Base-by-base conservation (phyloP, 176 grass and related monocot genomes). In the Bolboschoenus planiculmis region DNA sequence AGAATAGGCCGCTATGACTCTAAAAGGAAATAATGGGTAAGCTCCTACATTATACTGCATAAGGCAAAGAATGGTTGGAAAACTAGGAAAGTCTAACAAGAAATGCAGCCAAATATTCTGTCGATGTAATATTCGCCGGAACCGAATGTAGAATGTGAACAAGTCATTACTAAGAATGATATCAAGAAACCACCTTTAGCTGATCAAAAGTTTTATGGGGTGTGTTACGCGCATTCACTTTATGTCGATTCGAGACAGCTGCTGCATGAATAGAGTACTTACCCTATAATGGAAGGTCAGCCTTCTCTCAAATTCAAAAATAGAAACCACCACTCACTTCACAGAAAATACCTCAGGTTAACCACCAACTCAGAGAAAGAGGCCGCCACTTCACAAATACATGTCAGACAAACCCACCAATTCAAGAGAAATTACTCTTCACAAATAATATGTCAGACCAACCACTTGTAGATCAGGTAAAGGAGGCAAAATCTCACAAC, bases 251-350 rank as follows among this genome's bases (percentile, higher is more conserved):
- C 46, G 6, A 33, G 46, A 50, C 27, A 77, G 44, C 43, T 31
- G 23, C 42, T 10, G 11, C 43, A 48, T 18, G 26, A 76, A 30
- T 2, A 43, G 36, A 43, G 71, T 1, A 30, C 43, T 53, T 34
- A 77, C 4, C 72, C 65, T 70, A 70, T 42, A 70, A 67, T 42
- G 65, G 65, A 70, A n/a, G 16, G 65, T 40, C 65, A 70, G 65
- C 20, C 65, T 70, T 70, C 65, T 70, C 65, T 70, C 34, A n/a
- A 70, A 70, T 42, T 70, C 35, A 42, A 42, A 70, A 70, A 10
- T 23, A 70, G 6, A 70, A 70, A 70, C 36, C 16, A 10, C 65
- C 26, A 63, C 27, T 63, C 33, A 23, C 36, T 70, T 70, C 36
- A 70, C 65, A 70, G 42, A 70, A 21, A 40, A 21, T 70, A 70